These are phyloP conservation scores for Lodderomyces metapsilosis DNA, from an alignment of 1,139 yeast species.

Conservation along the genomic window DNA sequence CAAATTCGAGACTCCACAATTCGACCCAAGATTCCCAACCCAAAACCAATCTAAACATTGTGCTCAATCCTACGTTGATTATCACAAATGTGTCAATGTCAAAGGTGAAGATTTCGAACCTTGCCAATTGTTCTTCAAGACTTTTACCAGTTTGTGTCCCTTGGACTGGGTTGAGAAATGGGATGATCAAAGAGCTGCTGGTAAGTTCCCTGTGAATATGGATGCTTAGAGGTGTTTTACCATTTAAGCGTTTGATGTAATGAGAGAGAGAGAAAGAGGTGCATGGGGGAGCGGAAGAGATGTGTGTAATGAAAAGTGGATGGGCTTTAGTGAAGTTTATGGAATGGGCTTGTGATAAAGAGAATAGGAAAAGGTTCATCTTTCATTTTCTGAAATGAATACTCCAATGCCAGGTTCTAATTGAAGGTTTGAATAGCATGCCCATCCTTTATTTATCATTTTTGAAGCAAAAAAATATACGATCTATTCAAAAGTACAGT, in stretches of 20 bases:
- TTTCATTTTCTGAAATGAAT: background rate
- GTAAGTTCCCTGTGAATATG: slow-evolving; percentile 46
- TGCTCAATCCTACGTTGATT: slow-evolving; percentile 96
- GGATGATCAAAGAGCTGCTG: slow-evolving; percentile 87
- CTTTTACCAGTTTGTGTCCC: slow-evolving; percentile 91
- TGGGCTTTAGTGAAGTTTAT: too few species aligned
- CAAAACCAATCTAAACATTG: slow-evolving; percentile 98
- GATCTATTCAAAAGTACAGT: too few species aligned
- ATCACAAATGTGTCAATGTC: slow-evolving; percentile 93
- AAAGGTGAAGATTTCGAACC: slow-evolving; percentile 99
- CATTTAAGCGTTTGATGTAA: too few species aligned
- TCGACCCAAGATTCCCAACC: slow-evolving; percentile 93
- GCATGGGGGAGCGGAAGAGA: background rate
- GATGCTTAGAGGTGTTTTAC: slow-evolving; percentile 23
- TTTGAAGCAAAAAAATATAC: background rate
- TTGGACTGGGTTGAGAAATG: slow-evolving; percentile 89
- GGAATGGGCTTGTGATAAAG: too few species aligned
- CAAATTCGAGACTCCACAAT: slow-evolving; percentile 77
- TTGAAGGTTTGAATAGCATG: background rate
- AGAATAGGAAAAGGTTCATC: background rate
- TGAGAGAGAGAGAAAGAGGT: background rate
- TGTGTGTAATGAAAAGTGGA: too few species aligned
- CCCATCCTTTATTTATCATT: background rate
- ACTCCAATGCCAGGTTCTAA: background rate
- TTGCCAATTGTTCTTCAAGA: slow-evolving; percentile 90